phyloP scores from a whole-genome alignment of 1,284 basidiomycete species.

The Taiwanofungus camphoratus region DNA sequence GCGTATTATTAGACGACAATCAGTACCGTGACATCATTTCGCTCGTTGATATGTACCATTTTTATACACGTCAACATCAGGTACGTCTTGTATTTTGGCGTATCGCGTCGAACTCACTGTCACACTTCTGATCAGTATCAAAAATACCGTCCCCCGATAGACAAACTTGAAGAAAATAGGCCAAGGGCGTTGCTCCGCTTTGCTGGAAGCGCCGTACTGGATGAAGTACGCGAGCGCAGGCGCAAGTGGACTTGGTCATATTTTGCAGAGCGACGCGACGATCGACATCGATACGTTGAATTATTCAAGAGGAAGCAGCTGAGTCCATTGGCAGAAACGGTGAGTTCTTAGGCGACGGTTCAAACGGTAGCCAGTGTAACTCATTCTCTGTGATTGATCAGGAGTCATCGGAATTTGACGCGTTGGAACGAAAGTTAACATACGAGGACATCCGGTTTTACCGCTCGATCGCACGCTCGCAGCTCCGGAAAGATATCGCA shows the following conservation, averaged over 20 bases:
- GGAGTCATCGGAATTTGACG: constrained; percentile 60
- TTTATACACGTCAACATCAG: constrained; percentile 89
- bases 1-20: constrained; percentile 87
- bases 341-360: constrained; percentile 23
- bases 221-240: constrained; percentile 82
- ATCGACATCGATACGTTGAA: constrained; percentile 78
- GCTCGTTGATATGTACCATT: constrained; percentile 95
- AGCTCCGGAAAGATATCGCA: constrained; percentile 81
- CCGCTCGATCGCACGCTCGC: constrained; percentile 90
- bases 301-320: constrained; percentile 80
- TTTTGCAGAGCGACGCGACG: constrained; percentile 85
- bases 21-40: constrained; percentile 96
- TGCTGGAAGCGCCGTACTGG: constrained; percentile 78
- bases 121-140: constrained; percentile 59
- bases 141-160: constrained; percentile 66
- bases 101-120: background rate
- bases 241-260: constrained; percentile 92
- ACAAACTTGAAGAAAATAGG: constrained; percentile 59
- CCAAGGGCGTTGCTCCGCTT: constrained; percentile 77
- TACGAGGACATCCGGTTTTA: constrained; percentile 99
- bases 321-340: constrained; percentile 48
- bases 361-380: background rate
- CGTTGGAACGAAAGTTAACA: constrained; percentile 77
- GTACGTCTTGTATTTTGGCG: constrained; percentile 33
- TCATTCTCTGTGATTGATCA: constrained; percentile 26